A percentile compares a stretch with the other conserved stretches of the same genome.
Conservation (phyloP, 1,139 yeast genomes). For the Hanseniaspora uvarum region DNA sequence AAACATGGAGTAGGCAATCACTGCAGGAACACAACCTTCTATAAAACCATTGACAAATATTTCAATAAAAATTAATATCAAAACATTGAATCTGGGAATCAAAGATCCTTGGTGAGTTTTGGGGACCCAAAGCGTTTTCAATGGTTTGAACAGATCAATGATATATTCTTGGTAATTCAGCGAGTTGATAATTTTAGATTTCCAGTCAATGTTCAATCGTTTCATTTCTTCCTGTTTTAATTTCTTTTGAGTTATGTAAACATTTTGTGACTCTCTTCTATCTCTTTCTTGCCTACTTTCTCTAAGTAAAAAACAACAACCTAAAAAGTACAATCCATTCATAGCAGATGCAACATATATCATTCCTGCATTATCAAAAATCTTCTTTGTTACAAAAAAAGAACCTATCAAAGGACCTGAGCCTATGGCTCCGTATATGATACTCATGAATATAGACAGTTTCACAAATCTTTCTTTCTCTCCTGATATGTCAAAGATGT, state of each 20-base stretch:
- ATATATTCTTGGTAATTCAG: slow-evolving; percentile 6
- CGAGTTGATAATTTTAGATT: not conserved
- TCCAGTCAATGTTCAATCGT: not conserved
- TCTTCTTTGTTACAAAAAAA: slow-evolving; percentile 24
- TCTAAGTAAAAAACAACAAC: slow-evolving; percentile 35
- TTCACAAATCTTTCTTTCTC: slow-evolving; percentile 40
- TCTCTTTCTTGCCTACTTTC: slow-evolving; percentile 46
- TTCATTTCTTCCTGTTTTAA: not conserved
- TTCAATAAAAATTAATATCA: slow-evolving; percentile 42
- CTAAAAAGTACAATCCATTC: slow-evolving; percentile 23
- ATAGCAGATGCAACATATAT: slow-evolving; percentile 21
- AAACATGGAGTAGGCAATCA: slow-evolving; percentile 50
- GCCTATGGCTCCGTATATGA: slow-evolving; percentile 43
- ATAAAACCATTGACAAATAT: slow-evolving; percentile 33
- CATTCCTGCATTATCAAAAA: slow-evolving; percentile 23
- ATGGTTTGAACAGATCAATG: slow-evolving; percentile 36
- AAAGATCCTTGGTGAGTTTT: slow-evolving; percentile 29
- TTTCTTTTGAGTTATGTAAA: slow-evolving; percentile 17
- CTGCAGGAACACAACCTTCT: slow-evolving; percentile 37
- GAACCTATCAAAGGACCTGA: slow-evolving; percentile 50
- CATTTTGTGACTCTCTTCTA: slow-evolving; percentile 35
- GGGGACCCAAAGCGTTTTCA: slow-evolving; percentile 39
- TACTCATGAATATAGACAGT: slow-evolving; percentile 36
- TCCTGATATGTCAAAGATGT: slow-evolving; percentile 47
- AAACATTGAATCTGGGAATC: slow-evolving; percentile 39